Evolutionary conservation across 208 protist genomes (phyloP), one percentile per base, ranked within the genome.

Genomic region (Porcisia deanei): DNA sequence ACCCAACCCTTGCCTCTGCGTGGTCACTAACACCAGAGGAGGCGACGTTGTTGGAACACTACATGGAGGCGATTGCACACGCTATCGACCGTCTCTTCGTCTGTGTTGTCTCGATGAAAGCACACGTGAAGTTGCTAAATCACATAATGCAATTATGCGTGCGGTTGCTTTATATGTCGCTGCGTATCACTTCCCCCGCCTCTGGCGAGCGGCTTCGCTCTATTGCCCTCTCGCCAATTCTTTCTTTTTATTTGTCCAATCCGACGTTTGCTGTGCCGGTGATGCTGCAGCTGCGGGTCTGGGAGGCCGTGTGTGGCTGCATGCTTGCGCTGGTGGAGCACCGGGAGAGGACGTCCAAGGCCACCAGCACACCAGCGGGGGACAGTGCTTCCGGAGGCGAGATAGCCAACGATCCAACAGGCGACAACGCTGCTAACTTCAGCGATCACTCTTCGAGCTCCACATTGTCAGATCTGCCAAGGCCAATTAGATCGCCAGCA

Each of bases 271-370:
- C 74, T 22, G 66, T 86, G 73, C 73, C 73, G 41, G 52, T 86
- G 39, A 9, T 86, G 47, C 52, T 78, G 54, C 74, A 49, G 34
- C 71, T 71, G 39, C 69, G 45, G n/a, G 74, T 83, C 18, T 77
- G 75, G 72, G 72, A 83, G 43, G 53, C 75, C 5, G 67, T 86
- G 43, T 83, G 82, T 45, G 74, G 78, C n/a, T 79, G 77, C 49
- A 83, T 82, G 75, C 37, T 86, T 25, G 59, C 57, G 25, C 52
- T 79, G 0, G 73, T 83, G 41, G 68, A 78, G 47, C 79, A 68
- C 12, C 60, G 76, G 54, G 39, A 59, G 73, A 39, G 37, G 22
- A 55, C 55, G 37, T 41, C 69, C 8, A 54, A 37, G 22, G 52
- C 43, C 53, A 14, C 59, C 7, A 43, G 43, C 14, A 49, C 57